phyloP scores from a whole-genome alignment of 1,284 basidiomycete genomes.

The Uromyces viciae-fabae region DNA sequence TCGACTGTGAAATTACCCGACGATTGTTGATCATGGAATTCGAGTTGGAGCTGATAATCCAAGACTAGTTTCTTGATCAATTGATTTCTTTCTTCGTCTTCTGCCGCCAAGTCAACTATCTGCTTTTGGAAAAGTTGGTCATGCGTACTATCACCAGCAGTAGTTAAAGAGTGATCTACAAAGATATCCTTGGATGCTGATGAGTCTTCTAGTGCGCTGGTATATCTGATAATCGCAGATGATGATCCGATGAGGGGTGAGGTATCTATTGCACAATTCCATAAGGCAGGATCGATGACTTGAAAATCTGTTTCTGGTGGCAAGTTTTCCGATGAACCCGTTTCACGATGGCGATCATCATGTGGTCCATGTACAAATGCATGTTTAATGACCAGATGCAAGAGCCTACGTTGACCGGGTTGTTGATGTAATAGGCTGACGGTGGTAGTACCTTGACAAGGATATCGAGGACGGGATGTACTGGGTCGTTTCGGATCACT shows the following conservation, averaged over 20 bases:
- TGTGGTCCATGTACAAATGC: constrained; percentile 22
- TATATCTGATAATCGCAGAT: not conserved
- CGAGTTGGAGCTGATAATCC: constrained; percentile 8
- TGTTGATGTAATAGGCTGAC: constrained; percentile 30
- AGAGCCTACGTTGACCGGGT: constrained; percentile 8
- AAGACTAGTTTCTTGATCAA: constrained; percentile 17
- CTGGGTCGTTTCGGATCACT: constrained; percentile 9
- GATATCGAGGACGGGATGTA: constrained; percentile 29
- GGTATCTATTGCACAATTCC: not conserved
- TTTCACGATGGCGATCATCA: constrained; percentile 16
- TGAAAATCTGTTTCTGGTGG: constrained; percentile 22
- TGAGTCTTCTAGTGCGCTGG: not conserved
- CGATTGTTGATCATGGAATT: not conserved
- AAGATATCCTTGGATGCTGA: not conserved
- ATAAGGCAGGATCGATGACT: constrained; percentile 20
- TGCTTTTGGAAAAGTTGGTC: not conserved
- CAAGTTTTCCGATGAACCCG: not conserved
- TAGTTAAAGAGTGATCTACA: not conserved
- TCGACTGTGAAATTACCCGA: not conserved
- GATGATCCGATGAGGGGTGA: not conserved
- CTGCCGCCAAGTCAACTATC: not conserved
- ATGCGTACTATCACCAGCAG: not conserved
- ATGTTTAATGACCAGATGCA: constrained; percentile 35
- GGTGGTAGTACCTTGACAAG: constrained; percentile 29
- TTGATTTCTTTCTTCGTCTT: constrained; percentile 14